These are phyloP conservation scores for Saussurea involucrata DNA, from an alignment of 129 eudicot genomes.

Conservation along the genomic window DNA sequence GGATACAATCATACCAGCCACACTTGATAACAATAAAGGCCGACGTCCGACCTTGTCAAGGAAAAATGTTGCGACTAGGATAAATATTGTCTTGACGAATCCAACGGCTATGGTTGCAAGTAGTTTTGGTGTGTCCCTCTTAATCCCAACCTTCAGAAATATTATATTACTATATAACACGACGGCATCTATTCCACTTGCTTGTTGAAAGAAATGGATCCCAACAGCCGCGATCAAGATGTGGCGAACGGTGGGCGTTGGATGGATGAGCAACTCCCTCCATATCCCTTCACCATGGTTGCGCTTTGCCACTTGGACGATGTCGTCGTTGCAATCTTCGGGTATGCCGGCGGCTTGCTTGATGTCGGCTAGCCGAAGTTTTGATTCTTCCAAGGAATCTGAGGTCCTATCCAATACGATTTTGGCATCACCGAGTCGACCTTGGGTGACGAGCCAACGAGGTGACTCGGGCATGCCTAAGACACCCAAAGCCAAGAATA, in stretches of 20 bases:
- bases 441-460: slow-evolving; percentile 72
- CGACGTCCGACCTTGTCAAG: slow-evolving; percentile 58
- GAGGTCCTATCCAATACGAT: slow-evolving; percentile 56
- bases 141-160: slow-evolving; percentile 51
- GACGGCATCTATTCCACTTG: slow-evolving; percentile 63
- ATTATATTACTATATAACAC: slow-evolving; percentile 58
- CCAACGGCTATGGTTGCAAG: slow-evolving; percentile 73
- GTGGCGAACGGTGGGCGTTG: slow-evolving; percentile 59
- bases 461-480: slow-evolving; percentile 80
- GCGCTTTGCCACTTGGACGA: slow-evolving; percentile 36
- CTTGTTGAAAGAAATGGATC: slow-evolving; percentile 69
- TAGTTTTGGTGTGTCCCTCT: slow-evolving; percentile 26
- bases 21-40: slow-evolving; percentile 43
- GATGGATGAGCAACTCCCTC: slow-evolving; percentile 57
- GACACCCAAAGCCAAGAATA: slow-evolving; percentile 46
- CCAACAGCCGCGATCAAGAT: slow-evolving; percentile 49
- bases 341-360: slow-evolving; percentile 68
- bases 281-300: slow-evolving; percentile 46
- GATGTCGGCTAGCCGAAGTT: slow-evolving; percentile 44
- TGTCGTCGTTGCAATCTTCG: slow-evolving; percentile 48
- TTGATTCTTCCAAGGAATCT: slow-evolving; percentile 48
- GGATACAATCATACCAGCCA: slow-evolving; percentile 40
- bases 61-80: slow-evolving; percentile 50
- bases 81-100: slow-evolving; percentile 40
- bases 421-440: slow-evolving; percentile 70